These are phyloP conservation scores for Colletotrichum tanaceti DNA, from an alignment of 2,329 filamentous ascomycete species.

Conservation along the genomic window DNA sequence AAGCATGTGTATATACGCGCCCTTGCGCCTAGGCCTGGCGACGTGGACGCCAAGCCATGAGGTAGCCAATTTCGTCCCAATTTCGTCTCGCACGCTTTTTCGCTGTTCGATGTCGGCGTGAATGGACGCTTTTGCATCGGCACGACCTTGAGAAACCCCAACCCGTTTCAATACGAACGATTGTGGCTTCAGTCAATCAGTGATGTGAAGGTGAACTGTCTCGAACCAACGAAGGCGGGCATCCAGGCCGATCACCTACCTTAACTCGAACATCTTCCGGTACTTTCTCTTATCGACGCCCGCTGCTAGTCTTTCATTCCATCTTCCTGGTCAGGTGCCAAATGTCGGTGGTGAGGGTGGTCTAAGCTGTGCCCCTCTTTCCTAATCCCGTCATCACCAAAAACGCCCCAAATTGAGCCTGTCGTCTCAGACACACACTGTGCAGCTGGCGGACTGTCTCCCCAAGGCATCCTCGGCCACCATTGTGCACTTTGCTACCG, in stretches of 20 bases:
- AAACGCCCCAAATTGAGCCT: conserved; percentile 19
- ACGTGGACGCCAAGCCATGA: conserved; percentile 10
- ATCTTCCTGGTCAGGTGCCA: conserved; percentile 22
- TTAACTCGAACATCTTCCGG: neutral
- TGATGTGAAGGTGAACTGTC: neutral
- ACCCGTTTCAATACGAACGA: neutral
- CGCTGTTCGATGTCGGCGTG: neutral
- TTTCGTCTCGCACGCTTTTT: neutral
- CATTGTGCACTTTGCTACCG: conserved; percentile 2
- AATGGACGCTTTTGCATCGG: neutral
- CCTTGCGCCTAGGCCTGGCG: conserved; percentile 15
- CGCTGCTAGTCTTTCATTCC: conserved; percentile 11
- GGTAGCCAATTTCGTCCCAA: neutral
- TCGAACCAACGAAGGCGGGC: neutral
- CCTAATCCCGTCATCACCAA: conserved; percentile 36
- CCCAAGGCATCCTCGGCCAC: conserved; percentile 12
- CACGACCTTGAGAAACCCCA: neutral
- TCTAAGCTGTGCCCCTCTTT: conserved; percentile 36
- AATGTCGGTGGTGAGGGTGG: conserved; percentile 12
- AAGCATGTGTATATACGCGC: neutral
- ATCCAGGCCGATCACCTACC: too few relatives aligned
- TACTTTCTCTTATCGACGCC: conserved; percentile 1
- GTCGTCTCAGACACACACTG: conserved; percentile 37
- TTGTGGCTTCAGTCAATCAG: neutral
- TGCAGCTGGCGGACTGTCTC: conserved; percentile 29